Evolutionary conservation across 192 early-diverging fungal genomes (phyloP), one percentile per base, ranked within the genome.

Genomic region (Spizellomyces sp.): DNA sequence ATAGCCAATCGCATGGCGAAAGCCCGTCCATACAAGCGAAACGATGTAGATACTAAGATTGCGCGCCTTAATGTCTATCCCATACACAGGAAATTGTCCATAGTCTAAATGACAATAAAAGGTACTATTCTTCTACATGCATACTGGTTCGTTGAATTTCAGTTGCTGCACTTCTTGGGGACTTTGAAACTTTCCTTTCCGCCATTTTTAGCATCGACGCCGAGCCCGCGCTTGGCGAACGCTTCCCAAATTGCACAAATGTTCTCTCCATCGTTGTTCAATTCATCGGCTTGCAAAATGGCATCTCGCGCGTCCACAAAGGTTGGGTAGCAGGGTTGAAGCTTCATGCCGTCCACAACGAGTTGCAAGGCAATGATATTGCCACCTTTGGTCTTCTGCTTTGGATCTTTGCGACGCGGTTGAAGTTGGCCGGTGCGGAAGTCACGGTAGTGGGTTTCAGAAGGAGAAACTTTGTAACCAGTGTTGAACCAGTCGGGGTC

Each of bases 191-290:
- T 61, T 55, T 86, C 84, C 36, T 19, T 19, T 0, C 81, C 84
- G 8, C 76, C 76, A 41, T 41, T 60, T 56, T 74, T 82, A 15
- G 95, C 95, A 64, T 85, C 83, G 1, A 79, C 71, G 4, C 96
- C 96, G 45, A 98, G 75, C 19, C 96, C 96, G 55, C 96, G 89
- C 77, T 93, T 95, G 17, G 96, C 89, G 85, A 98, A 86, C 36
- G 45, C 84, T 57, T 76, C 77, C 80, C 83, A 87, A 17, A 87
- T 62, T 44, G 64, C 43, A 62, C 86, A 87, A 48, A 62, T 54
- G 75, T 86, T 77, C 45, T 62, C 69, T 0, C 81, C 85, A 6
- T 70, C 62, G 41, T 70, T 78, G 50, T 77, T 58, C 8, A 80
- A 17, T 44, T 83, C 58, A 46, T 85, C 79, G 8, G 83, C 86